phyloP scores from a whole-genome alignment of 129 eudicot species.

The Mikania micrantha region DNA sequence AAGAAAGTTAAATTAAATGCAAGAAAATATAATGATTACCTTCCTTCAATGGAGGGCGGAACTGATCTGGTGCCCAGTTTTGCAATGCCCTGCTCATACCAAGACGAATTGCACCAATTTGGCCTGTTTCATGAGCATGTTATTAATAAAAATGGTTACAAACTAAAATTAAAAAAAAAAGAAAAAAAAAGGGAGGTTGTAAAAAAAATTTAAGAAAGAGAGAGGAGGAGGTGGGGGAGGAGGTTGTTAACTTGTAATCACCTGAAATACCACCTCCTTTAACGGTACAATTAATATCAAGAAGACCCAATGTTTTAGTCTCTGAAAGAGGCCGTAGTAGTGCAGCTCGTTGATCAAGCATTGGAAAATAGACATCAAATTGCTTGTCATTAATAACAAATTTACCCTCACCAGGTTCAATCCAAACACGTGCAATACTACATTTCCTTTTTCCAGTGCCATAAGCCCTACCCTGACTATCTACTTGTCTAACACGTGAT shows the following conservation, averaged over 20 bases:
- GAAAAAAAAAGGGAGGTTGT: background rate
- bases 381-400: slow-evolving; percentile 74
- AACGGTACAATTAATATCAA: slow-evolving; percentile 80
- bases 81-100: slow-evolving; percentile 95
- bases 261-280: slow-evolving; percentile 96
- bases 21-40: slow-evolving; percentile 25
- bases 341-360: slow-evolving; percentile 94
- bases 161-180: too few species aligned
- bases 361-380: slow-evolving; percentile 83
- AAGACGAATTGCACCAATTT: slow-evolving; percentile 82
- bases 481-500: slow-evolving; percentile 69
- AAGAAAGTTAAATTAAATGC: background rate
- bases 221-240: background rate
- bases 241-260: slow-evolving; percentile 21
- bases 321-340: slow-evolving; percentile 85
- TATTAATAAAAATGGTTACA: too few species aligned
- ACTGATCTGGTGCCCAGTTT: slow-evolving; percentile 75
- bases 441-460: slow-evolving; percentile 93
- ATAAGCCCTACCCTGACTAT: slow-evolving; percentile 80
- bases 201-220: too few species aligned
- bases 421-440: slow-evolving; percentile 93
- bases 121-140: slow-evolving; percentile 43
- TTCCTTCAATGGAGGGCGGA: slow-evolving; percentile 78
- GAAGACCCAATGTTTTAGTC: slow-evolving; percentile 81
- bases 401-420: slow-evolving; percentile 83